These are phyloP conservation scores for Epichloe typhina DNA, from an alignment of 2,329 filamentous ascomycete species.

Conservation along the genomic window DNA sequence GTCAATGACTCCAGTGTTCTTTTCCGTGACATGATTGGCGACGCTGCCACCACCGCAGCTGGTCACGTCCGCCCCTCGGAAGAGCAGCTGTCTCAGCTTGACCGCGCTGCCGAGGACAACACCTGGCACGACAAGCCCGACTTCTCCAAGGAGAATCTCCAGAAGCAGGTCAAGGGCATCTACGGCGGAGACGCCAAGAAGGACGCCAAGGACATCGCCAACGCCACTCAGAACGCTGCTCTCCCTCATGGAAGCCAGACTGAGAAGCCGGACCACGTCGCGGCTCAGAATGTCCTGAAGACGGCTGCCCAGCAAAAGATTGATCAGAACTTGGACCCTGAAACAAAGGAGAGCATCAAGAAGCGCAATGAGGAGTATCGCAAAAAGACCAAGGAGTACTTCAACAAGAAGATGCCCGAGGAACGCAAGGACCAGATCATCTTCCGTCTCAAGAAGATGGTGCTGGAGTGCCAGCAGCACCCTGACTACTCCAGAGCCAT, in stretches of 20 bases:
- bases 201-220: constrained; percentile 47
- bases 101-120: constrained; percentile 77
- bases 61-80: constrained; percentile 62
- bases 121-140: constrained; percentile 85
- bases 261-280: constrained; percentile 32
- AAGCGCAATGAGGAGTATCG: constrained; percentile 30
- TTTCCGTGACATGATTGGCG: constrained; percentile 79
- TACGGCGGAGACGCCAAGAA: constrained; percentile 42
- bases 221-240: constrained; percentile 44
- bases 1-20: constrained; percentile 71
- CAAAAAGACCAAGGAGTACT: constrained; percentile 53
- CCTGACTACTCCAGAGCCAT: constrained; percentile 89
- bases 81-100: constrained; percentile 63
- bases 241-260: constrained; percentile 31
- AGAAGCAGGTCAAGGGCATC: constrained; percentile 50
- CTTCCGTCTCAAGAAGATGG: constrained; percentile 91
- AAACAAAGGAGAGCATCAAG: constrained; percentile 39
- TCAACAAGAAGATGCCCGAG: constrained; percentile 75
- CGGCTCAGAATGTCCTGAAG: constrained; percentile 19
- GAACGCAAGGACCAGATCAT: constrained; percentile 88
- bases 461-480: constrained; percentile 92
- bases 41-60: constrained; percentile 72
- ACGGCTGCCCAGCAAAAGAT: constrained; percentile 42
- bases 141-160: constrained; percentile 55
- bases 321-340: constrained; percentile 51